Conservation (phyloP, 192 early-diverging fungal species). For the Spizellomyces sp. region DNA sequence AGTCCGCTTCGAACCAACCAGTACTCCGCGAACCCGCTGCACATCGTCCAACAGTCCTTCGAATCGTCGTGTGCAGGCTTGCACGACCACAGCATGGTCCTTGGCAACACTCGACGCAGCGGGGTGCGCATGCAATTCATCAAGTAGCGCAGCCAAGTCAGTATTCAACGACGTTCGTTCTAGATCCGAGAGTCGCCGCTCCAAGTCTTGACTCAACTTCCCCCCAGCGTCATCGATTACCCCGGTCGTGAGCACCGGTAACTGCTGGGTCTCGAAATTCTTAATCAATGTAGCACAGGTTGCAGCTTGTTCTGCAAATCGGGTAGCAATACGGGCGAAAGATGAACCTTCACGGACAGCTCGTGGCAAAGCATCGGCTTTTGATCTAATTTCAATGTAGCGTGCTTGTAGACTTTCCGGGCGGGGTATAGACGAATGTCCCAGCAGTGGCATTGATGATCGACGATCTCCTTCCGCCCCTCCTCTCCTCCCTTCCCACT, state of each 20-base stretch:
- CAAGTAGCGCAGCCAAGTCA: conserved; percentile 5
- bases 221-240: neutral
- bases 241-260: neutral
- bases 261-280: neutral
- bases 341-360: neutral
- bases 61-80: conserved; percentile 12
- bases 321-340: neutral
- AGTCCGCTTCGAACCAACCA: conserved; percentile 1
- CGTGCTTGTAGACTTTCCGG: conserved; percentile 21
- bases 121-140: neutral
- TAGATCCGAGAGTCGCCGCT: conserved; percentile 4
- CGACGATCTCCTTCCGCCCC: neutral
- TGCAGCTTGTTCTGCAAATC: no score
- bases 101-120: neutral
- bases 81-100: conserved; percentile 3
- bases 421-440: neutral
- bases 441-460: neutral
- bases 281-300: no score
- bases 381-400: conserved; percentile 20
- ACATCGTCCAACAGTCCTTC: conserved; percentile 15
- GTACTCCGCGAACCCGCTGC: neutral
- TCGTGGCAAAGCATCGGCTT: conserved; percentile 12
- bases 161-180: conserved; percentile 10
- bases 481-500: conserved; percentile 1
- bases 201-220: neutral